These are phyloP conservation scores for Xylaria sp. DNA, from an alignment of 2,329 filamentous ascomycete species.

Conservation along the genomic window DNA sequence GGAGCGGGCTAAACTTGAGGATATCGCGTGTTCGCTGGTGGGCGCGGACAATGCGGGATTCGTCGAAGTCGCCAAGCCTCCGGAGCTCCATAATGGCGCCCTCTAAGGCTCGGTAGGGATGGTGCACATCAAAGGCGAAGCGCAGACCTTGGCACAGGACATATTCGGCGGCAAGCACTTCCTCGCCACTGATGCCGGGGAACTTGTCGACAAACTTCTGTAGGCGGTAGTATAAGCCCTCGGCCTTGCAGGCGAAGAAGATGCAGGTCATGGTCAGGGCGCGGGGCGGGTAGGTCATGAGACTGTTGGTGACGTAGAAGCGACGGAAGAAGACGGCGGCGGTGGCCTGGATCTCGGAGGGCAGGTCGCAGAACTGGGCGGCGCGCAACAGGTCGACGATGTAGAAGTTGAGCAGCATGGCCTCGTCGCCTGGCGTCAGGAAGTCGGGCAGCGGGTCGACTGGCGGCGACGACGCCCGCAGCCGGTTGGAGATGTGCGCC, in stretches of 20 bases:
- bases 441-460: conserved; percentile 74
- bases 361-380: conserved; percentile 63
- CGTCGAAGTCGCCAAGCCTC: conserved; percentile 71
- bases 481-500: conserved; percentile 67
- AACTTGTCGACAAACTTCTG: conserved; percentile 75
- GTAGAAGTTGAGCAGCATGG: conserved; percentile 83
- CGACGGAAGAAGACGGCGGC: conserved; percentile 90
- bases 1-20: conserved; percentile 80
- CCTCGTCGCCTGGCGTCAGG: conserved; percentile 85
- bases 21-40: conserved; percentile 79
- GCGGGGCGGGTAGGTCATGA: conserved; percentile 95
- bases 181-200: conserved; percentile 77
- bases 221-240: conserved; percentile 79
- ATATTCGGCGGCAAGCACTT: conserved; percentile 91
- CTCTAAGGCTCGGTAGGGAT: conserved; percentile 89
- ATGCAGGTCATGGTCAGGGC: conserved; percentile 89
- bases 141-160: conserved; percentile 90
- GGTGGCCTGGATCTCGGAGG: conserved; percentile 71
- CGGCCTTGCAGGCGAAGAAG: conserved; percentile 93
- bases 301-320: conserved; percentile 94
- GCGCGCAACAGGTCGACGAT: conserved; percentile 68
- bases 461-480: conserved; percentile 64
- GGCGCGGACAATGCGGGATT: conserved; percentile 65
- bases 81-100: conserved; percentile 86
- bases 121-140: conserved; percentile 92